phyloP scores from a whole-genome alignment of 2,329 filamentous ascomycete genomes.

The Thyridium curvatum region DNA sequence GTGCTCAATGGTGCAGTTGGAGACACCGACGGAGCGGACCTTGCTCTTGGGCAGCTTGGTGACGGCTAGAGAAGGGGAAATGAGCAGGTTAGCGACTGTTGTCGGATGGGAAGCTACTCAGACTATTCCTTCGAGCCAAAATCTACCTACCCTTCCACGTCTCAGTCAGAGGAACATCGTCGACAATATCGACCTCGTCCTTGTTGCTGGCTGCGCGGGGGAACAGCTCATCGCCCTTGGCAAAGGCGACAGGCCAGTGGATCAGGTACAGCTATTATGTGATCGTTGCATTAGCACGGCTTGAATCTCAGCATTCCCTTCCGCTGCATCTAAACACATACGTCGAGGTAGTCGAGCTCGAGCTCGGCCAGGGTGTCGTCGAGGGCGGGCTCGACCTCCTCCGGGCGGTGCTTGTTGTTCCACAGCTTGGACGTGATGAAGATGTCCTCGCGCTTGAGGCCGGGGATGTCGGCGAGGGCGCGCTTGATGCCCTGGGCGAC shows the following conservation, averaged over 20 bases:
- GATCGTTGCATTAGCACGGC: no score
- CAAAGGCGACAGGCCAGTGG: constrained; percentile 36
- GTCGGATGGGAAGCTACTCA: no score
- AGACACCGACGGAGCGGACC: constrained; percentile 63
- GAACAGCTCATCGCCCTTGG: constrained; percentile 18
- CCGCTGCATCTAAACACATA: constrained; percentile 12
- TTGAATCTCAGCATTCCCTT: no score
- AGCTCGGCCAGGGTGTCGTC: constrained; percentile 42
- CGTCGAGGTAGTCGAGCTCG: constrained; percentile 45
- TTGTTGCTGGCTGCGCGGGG: no score
- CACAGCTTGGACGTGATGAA: constrained; percentile 56
- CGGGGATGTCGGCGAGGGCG: constrained; percentile 31
- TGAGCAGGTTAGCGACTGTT: constrained; percentile 14
- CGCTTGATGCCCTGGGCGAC: constrained; percentile 9
- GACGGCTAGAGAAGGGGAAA: constrained; percentile 23
- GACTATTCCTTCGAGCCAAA: no score
- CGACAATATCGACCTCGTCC: no score
- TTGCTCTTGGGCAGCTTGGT: constrained; percentile 47
- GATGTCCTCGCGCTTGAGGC: constrained; percentile 7
- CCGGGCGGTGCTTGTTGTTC: constrained; percentile 46
- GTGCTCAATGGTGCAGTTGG: constrained; percentile 62
- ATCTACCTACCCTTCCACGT: constrained; percentile 32
- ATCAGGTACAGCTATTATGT: constrained; percentile 36
- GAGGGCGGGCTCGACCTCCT: constrained; percentile 41
- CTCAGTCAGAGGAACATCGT: constrained; percentile 2